These are phyloP conservation scores for Pleurotus platypus DNA, from an alignment of 768 basidiomycete genomes.

Conservation along the genomic window DNA sequence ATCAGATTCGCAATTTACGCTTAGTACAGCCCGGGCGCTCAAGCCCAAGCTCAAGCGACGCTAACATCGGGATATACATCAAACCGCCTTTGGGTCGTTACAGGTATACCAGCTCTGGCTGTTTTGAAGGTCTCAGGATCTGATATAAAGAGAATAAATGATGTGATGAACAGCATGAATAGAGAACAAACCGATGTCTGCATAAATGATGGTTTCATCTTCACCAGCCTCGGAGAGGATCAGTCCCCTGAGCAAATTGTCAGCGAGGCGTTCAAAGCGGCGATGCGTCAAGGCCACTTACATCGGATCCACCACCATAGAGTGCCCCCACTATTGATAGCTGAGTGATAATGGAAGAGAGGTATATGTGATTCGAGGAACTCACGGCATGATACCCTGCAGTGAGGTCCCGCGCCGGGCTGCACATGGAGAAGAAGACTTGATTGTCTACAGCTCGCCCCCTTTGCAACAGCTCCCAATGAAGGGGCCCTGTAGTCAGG, in stretches of 20 bases:
- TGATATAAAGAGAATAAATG: slow-evolving; percentile 13
- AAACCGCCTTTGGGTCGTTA: slow-evolving; percentile 88
- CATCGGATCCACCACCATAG: slow-evolving; percentile 89
- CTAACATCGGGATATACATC: slow-evolving; percentile 86
- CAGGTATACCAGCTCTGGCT: slow-evolving; percentile 81
- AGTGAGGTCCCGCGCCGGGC: slow-evolving; percentile 81
- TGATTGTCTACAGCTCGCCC: slow-evolving; percentile 94
- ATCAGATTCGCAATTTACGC: background rate
- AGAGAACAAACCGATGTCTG: slow-evolving; percentile 68
- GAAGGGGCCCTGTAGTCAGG: slow-evolving; percentile 88
- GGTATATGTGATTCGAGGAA: slow-evolving; percentile 9
- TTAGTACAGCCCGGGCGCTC: background rate
- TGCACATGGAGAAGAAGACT: slow-evolving; percentile 94
- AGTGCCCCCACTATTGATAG: slow-evolving; percentile 77
- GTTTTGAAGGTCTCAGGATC: slow-evolving; percentile 55
- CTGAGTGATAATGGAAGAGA: background rate
- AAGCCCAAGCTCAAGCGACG: background rate
- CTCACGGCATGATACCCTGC: slow-evolving; percentile 87
- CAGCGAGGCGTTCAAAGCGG: too few species aligned
- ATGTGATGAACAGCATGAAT: background rate
- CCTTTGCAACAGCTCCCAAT: slow-evolving; percentile 92
- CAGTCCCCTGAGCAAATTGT: slow-evolving; percentile 51
- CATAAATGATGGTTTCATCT: slow-evolving; percentile 74
- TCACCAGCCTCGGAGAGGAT: slow-evolving; percentile 74
- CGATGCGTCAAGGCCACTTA: slow-evolving; percentile 31